Percentiles rank a stretch among this genome's conserved stretches.
These are phyloP conservation scores for Epichloe hybrida DNA, from an alignment of 2,329 filamentous ascomycete genomes.

Conservation along the genomic window DNA sequence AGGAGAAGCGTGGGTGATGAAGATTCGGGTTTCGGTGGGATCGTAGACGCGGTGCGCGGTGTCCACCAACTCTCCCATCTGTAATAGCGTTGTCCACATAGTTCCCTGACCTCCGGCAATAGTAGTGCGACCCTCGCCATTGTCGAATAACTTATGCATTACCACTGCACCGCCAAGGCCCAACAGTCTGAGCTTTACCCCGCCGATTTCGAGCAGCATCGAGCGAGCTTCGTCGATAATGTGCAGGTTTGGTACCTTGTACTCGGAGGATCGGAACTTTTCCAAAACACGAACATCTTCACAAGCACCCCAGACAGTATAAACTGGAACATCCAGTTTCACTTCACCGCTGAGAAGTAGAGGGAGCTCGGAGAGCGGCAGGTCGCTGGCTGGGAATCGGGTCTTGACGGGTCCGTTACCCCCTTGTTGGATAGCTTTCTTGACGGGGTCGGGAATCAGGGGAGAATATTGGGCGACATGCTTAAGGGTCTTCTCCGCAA, in stretches of 20 bases:
- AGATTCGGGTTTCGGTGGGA: slow-evolving; percentile 90
- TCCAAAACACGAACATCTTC: slow-evolving; percentile 96
- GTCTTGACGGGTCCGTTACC: slow-evolving; percentile 72
- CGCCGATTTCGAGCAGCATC: slow-evolving; percentile 84
- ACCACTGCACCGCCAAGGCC: slow-evolving; percentile 92
- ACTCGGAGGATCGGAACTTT: slow-evolving; percentile 94
- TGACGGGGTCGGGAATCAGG: slow-evolving; percentile 66
- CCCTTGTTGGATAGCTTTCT: slow-evolving; percentile 51
- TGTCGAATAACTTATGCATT: slow-evolving; percentile 99
- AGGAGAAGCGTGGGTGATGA: slow-evolving; percentile 92
- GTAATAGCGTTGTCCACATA: slow-evolving; percentile 97
- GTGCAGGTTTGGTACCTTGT: slow-evolving; percentile 93
- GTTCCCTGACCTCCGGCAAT: slow-evolving; percentile 97
- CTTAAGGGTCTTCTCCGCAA: slow-evolving; percentile 96
- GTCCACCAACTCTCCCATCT: slow-evolving; percentile 97
- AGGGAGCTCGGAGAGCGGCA: slow-evolving; percentile 85
- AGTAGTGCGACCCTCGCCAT: slow-evolving; percentile 92
- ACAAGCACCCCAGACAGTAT: slow-evolving; percentile 97
- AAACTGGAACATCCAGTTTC: slow-evolving; percentile 90
- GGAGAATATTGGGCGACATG: slow-evolving; percentile 98
- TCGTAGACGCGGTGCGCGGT: slow-evolving; percentile 98
- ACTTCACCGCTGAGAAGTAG: slow-evolving; percentile 77
- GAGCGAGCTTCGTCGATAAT: slow-evolving; percentile 98
- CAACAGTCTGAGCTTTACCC: slow-evolving; percentile 87
- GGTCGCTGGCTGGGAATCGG: slow-evolving; percentile 65